phyloP scores from a whole-genome alignment of 192 early-diverging fungal species.

The Backusella morwellensis region DNA sequence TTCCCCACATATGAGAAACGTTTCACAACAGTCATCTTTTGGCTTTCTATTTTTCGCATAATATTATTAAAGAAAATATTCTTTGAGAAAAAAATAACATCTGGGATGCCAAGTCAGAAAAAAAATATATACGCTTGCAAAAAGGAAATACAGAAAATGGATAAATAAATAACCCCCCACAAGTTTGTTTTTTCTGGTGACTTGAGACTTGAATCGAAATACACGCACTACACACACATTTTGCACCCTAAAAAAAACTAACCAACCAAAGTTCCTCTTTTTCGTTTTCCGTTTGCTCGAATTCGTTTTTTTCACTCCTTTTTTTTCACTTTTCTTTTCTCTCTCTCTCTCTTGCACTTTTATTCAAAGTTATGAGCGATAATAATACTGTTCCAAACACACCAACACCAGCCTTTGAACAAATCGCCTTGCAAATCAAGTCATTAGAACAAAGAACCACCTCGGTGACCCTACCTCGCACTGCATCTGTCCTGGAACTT shows the following conservation, averaged over 20 bases:
- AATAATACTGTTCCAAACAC: neutral
- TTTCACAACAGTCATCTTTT: neutral
- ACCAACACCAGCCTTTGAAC: neutral
- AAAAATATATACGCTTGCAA: too few relatives aligned
- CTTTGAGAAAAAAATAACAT: neutral
- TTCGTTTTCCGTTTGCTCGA: neutral
- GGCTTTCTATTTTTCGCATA: neutral
- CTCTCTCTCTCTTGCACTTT: neutral
- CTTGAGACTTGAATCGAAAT: too few relatives aligned
- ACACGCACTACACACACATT: too few relatives aligned
- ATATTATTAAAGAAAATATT: neutral
- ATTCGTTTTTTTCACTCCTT: neutral
- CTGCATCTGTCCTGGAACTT: constrained; percentile 41
- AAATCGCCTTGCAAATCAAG: constrained; percentile 28
- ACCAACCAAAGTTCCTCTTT: too few relatives aligned
- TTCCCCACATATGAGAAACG: neutral
- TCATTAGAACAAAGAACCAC: constrained; percentile 35
- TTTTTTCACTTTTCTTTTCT: neutral
- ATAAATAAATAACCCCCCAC: neutral
- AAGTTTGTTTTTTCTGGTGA: too few relatives aligned
- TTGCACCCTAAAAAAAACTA: neutral
- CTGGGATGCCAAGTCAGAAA: too few relatives aligned
- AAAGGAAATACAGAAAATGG: neutral
- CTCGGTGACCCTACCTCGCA: constrained; percentile 35
- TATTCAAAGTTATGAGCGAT: neutral